phyloP scores from a whole-genome alignment of 164 flowering plant species.

The Kalanchoe fedtschenkoi region DNA sequence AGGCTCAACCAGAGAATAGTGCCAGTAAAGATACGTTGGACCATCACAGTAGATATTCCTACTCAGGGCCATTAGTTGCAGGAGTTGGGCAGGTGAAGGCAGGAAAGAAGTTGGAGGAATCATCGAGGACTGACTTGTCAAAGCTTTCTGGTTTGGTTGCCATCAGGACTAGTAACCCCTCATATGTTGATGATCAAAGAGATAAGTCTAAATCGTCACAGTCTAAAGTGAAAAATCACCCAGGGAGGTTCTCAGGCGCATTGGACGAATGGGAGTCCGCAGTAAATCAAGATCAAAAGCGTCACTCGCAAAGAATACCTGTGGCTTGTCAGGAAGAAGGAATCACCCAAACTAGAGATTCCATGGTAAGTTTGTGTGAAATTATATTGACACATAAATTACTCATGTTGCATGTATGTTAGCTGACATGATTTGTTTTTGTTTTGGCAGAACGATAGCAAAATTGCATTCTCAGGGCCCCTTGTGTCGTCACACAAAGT shows the following conservation, averaged over 20 bases:
- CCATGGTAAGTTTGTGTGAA: not conserved
- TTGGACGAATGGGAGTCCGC: slow-evolving; percentile 12
- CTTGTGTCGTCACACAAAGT: slow-evolving; percentile 31
- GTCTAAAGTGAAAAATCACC: slow-evolving; percentile 11
- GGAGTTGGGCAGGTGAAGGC: slow-evolving; percentile 18
- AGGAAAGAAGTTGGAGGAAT: slow-evolving; percentile 23
- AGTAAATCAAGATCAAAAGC: slow-evolving; percentile 21
- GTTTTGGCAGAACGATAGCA: slow-evolving; percentile 18
- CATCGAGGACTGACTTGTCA: slow-evolving; percentile 19
- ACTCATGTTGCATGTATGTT: not conserved
- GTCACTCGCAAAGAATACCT: slow-evolving; percentile 9
- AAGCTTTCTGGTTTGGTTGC: slow-evolving; percentile 29
- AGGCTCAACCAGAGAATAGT: slow-evolving; percentile 15
- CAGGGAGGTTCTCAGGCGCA: slow-evolving; percentile 12
- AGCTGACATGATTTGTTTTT: not conserved
- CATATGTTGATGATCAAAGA: slow-evolving; percentile 13
- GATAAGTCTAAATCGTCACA: slow-evolving; percentile 15
- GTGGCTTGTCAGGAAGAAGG: slow-evolving; percentile 16
- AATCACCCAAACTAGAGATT: slow-evolving; percentile 9
- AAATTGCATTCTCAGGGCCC: slow-evolving; percentile 47
- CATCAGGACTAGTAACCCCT: slow-evolving; percentile 16
- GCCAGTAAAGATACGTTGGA: slow-evolving; percentile 17
- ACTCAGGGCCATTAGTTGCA: slow-evolving; percentile 45
- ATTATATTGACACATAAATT: not conserved
- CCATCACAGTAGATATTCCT: slow-evolving; percentile 18